Evolutionary conservation across 208 protist species (phyloP), one percentile per base, ranked within the genome.

Genomic region (Leishmania gerbilli): DNA sequence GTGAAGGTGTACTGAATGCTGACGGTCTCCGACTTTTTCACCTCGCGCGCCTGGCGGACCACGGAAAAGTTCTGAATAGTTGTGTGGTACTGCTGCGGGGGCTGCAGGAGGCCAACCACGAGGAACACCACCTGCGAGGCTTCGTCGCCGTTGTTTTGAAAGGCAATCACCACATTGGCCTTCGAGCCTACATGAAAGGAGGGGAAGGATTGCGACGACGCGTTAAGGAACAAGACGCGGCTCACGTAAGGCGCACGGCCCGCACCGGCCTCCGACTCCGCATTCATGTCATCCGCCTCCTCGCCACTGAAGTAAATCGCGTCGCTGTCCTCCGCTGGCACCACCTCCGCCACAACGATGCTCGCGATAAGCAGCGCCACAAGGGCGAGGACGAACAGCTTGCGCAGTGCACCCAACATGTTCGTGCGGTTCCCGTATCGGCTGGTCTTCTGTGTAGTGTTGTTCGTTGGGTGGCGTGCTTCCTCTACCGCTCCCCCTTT

Each of bases 41-140:
- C 92, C 37, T 72, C 83, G 71, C 94, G 92, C 5, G 85, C 93
- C 68, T 97, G 90, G 64, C 91, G 91, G 34, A 96, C 87, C 58
- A 92, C 89, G 13, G 94, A 97, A 78, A 98, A 98, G 92, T 98
- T 98, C 86, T 97, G 94, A 27, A 97, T 37, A 3, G 92, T 83
- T 8, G 79, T 87, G 64, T 87, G 68, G 80, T 84, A 91, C 42
- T 74, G 53, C 60, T 87, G 78, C 11, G 84, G 65, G 8, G 89
- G 90, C 65, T 92, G 87, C 45, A 98, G 81, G 74, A 91, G 84
- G 17, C 84, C 93, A 17, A 86, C 78, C 6, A 92, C 77, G 55
- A 96, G 88, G 24, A 96, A 79, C 53, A 96, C 81, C 24, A 87
- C 80, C 82, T 93, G 84, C 1, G 83, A 42, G 69, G 69, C 77